Base-by-base conservation (phyloP, 495 filamentous ascomycete genomes). In the Elaphomyces granulatus region DNA sequence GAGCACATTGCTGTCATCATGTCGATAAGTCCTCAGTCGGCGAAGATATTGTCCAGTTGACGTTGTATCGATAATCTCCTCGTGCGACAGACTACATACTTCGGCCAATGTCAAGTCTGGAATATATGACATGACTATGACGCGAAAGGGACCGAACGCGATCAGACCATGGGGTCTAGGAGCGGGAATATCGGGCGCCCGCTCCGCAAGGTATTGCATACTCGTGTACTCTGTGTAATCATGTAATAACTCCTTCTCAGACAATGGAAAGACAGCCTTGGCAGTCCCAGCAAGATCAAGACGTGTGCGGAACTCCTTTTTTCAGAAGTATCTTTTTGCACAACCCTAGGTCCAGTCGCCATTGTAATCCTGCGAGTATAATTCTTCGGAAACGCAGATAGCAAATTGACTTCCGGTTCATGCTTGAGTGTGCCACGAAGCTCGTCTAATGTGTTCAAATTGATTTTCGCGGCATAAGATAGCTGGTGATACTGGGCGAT, bases 121-220 rank as follows among this genome's bases (percentile, higher is more conserved):
- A 41, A 61, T 43, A 32, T 51, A 58, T 15, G 55, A 45, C 51
- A 56, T 59, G 39, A 59, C 59, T 28, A 62, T 53, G 17, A 52
- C 46, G 17, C 47, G 32, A 34, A 48, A 40, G 19, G 33, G 45
- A 17, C 48, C 49, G 17, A 60, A 44, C 26, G 20, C 41, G 4
- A 61, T 44, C 33, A 59, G 20, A 3, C 59, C 59, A 46, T 56
- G 55, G 18, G 49, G 46, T 40, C 46, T 59, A 1, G 57, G 57
- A 33, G 41, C 50, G 21, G 52, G 56, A 17, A 60, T 51, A 38
- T 54, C 50, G 18, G 52, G 50, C 15, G 41, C 47, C 20, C 56
- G 36, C 3, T 49, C 35, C 28, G 37, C 43, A 32, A 65, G 56
- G 38, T 60, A 65, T 44, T 57, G 44, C 28, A 63, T 43, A 37